These are phyloP conservation scores for Picea engelmannii DNA, from an alignment of 83 land plant genomes.

Conservation along the genomic window DNA sequence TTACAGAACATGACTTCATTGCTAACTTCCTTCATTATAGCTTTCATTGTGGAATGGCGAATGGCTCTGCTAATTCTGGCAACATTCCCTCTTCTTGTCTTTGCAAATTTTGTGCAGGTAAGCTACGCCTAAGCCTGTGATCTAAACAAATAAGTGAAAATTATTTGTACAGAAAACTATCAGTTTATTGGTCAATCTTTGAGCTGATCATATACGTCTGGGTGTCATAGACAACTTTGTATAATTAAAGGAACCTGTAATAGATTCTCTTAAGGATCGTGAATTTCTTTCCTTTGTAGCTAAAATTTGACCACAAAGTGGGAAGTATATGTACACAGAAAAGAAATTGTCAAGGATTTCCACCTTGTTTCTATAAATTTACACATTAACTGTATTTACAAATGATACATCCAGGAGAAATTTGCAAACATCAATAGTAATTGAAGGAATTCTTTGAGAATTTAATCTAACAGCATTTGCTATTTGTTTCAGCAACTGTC, in stretches of 20 bases:
- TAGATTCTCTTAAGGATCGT: background rate
- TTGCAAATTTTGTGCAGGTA: constrained; percentile 83
- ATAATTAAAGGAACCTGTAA: background rate
- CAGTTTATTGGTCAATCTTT: too few relatives aligned
- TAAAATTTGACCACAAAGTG: background rate
- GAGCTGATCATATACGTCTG: background rate
- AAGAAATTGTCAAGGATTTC: background rate
- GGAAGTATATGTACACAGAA: background rate
- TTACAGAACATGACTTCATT: constrained; percentile 79
- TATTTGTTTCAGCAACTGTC: constrained; percentile 61
- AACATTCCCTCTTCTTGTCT: constrained; percentile 74
- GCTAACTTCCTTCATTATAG: constrained; percentile 74
- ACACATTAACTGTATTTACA: background rate
- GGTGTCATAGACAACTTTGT: background rate
- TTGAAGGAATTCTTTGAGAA: background rate
- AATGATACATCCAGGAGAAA: background rate
- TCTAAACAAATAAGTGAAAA: too few relatives aligned
- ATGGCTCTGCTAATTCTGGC: constrained; percentile 78
- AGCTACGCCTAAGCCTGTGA: background rate
- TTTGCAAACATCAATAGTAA: background rate
- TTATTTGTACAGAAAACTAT: too few relatives aligned
- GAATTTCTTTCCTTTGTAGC: background rate
- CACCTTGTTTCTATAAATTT: background rate
- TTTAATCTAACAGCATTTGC: background rate
- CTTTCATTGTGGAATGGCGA: constrained; percentile 79